Evolutionary conservation across 2,329 filamentous ascomycete genomes (phyloP).

Genomic region (Aspergillus sp.): DNA sequence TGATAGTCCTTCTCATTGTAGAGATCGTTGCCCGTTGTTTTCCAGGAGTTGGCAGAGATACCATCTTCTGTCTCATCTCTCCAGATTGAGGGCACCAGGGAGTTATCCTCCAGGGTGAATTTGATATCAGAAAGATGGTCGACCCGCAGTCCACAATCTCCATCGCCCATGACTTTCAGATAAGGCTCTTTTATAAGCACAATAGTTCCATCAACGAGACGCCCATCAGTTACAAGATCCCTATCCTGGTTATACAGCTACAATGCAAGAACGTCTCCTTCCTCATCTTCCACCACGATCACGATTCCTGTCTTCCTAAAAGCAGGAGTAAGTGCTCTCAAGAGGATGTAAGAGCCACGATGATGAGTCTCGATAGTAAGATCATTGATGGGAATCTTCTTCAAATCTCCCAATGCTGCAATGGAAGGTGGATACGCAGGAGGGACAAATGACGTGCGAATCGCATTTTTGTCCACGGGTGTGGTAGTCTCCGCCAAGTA

Average conservation of each 20-base stretch:
- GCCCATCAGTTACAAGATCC: constrained; percentile 34
- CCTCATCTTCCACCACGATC: constrained; percentile 46
- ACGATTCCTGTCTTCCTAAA: constrained; percentile 36
- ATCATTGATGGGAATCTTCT: constrained; percentile 33
- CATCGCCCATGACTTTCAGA: constrained; percentile 46
- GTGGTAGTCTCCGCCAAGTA: constrained; percentile 3
- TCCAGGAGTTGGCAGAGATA: constrained; percentile 17
- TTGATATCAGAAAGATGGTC: constrained; percentile 57
- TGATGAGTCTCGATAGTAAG: constrained; percentile 46
- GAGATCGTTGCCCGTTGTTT: constrained; percentile 38
- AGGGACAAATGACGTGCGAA: constrained; percentile 22
- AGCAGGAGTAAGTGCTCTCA: constrained; percentile 35
- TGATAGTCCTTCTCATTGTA: constrained; percentile 14
- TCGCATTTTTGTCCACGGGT: background rate
- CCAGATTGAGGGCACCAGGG: constrained; percentile 47
- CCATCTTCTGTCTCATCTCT: constrained; percentile 3
- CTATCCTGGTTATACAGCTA: constrained; percentile 48
- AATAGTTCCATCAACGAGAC: constrained; percentile 38
- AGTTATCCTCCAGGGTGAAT: constrained; percentile 39
- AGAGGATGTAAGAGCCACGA: constrained; percentile 37
- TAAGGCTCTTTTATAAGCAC: constrained; percentile 59
- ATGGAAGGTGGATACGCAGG: constrained; percentile 24
- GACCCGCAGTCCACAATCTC: constrained; percentile 50
- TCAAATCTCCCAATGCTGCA: constrained; percentile 19
- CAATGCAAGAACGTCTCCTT: constrained; percentile 37